A percentile compares a stretch with the other conserved stretches of the same genome.
These are phyloP conservation scores for Geum urbanum DNA, from an alignment of 306 rosid species.

Conservation along the genomic window DNA sequence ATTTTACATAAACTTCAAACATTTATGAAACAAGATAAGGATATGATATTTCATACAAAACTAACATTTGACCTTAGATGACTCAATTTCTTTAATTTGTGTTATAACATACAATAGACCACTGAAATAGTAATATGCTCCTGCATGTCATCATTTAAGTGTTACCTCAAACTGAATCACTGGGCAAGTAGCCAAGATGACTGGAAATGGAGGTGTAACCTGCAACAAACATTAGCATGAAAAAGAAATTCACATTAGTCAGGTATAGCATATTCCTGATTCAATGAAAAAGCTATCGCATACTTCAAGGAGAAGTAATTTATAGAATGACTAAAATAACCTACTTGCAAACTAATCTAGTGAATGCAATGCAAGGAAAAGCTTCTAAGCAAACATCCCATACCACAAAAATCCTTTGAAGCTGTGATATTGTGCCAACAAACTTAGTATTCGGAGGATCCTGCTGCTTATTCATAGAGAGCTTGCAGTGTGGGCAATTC, in stretches of 20 bases:
- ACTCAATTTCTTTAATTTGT: not conserved
- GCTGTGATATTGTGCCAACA: slow-evolving; percentile 83
- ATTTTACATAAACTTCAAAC: slow-evolving; percentile 1
- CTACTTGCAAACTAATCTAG: not conserved
- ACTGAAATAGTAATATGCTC: too few relatives aligned
- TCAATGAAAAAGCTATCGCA: not conserved
- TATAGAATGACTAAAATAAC: not conserved
- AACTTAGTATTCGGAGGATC: slow-evolving; percentile 55
- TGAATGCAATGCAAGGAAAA: slow-evolving; percentile 8
- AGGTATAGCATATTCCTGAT: not conserved
- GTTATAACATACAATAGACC: not conserved
- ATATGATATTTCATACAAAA: not conserved
- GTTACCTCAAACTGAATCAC: slow-evolving; percentile 81
- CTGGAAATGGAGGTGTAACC: slow-evolving; percentile 91
- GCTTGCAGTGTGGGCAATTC: slow-evolving; percentile 82
- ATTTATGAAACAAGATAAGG: not conserved
- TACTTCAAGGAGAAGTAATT: not conserved
- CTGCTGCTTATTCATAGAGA: slow-evolving; percentile 54
- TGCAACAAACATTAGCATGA: slow-evolving; percentile 25
- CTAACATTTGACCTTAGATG: not conserved
- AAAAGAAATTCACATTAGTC: not conserved
- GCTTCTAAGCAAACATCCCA: slow-evolving; percentile 28
- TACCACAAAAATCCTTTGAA: slow-evolving; percentile 86
- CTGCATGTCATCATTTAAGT: slow-evolving; percentile 3
- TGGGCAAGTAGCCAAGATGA: slow-evolving; percentile 68